Base-by-base conservation (phyloP, 495 filamentous ascomycete species). In the Astrothelium subdiscretum region DNA sequence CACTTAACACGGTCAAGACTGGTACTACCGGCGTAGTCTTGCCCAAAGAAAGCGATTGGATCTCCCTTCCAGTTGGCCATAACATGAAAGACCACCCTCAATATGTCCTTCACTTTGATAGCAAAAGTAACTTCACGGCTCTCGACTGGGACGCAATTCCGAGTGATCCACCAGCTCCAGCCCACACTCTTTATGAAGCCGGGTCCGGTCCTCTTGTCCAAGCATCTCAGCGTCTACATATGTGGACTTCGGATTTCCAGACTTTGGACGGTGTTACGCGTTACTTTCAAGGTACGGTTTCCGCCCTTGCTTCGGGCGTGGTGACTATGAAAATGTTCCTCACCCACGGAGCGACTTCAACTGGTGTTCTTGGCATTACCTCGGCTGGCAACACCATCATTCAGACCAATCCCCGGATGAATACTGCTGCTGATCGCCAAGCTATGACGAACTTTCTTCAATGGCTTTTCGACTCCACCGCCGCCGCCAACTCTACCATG, bases 301-400 rank as follows among this genome's bases (percentile, higher is more conserved):
- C 62, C 58, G 72, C 76, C 61, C 75, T 69, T 32, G 35, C 35
- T 38, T 38, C 35, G 8, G 35, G 35, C 35, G 35, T 38, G 35
- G 15, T 38, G 8, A 38, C 35, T 8, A 66, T 66, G 64, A 66
- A 66, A 61, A 59, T 73, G 26, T 78, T 78, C 63, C 68, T 79
- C 65, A 78, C 76, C 18, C 76, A 78, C 66, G 75, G 75, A 61
- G 63, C 71, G 24, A 76, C 74, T 26, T 78, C 76, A 8, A 32
- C 57, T 26, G 71, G 71, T 20, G 62, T 61, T 20, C 64, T 73
- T 13, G 71, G 70, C 24, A 73, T 73, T 57, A 72, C 61, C 12
- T 54, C 66, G 22, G 61, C 65, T n/a, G 70, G 71, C 18, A 43
- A 59, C 22, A 73, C 71, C 0, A 59, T 66, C 60, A 62, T 68